Evolutionary conservation across 192 early-diverging fungal genomes (phyloP).

Genomic region (Umbelopsis sp.): DNA sequence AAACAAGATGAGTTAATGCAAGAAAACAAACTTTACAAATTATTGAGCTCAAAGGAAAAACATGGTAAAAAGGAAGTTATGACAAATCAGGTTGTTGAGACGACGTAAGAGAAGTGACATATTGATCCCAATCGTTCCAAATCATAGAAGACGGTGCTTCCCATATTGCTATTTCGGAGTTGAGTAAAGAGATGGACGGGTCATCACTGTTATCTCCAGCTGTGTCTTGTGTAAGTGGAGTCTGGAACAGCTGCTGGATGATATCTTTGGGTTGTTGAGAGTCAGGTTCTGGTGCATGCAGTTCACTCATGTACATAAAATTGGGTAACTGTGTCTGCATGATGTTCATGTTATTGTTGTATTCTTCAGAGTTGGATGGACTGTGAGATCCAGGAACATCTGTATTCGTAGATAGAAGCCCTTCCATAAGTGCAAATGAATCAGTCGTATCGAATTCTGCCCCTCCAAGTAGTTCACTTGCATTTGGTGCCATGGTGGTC

Average conservation of each 20-base stretch:
- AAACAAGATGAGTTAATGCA: no score
- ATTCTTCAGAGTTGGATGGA: neutral
- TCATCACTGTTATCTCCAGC: neutral
- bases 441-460: neutral
- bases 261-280: neutral
- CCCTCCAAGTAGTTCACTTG: neutral
- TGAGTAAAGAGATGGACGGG: neutral
- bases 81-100: neutral
- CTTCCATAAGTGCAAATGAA: neutral
- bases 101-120: neutral
- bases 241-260: conserved; percentile 15
- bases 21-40: no score
- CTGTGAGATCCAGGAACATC: neutral
- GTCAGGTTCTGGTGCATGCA: neutral
- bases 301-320: conserved; percentile 5
- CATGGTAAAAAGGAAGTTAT: neutral
- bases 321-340: neutral
- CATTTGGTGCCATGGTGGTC: neutral
- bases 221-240: neutral
- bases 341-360: neutral
- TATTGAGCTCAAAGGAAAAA: neutral
- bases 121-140: conserved; percentile 15
- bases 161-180: conserved; percentile 3
- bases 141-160: conserved; percentile 13
- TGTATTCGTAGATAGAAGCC: neutral